Evolutionary conservation across 106 monocot species (phyloP), one percentile per base, ranked within the genome.

Genomic region (Dendrobium officinale): DNA sequence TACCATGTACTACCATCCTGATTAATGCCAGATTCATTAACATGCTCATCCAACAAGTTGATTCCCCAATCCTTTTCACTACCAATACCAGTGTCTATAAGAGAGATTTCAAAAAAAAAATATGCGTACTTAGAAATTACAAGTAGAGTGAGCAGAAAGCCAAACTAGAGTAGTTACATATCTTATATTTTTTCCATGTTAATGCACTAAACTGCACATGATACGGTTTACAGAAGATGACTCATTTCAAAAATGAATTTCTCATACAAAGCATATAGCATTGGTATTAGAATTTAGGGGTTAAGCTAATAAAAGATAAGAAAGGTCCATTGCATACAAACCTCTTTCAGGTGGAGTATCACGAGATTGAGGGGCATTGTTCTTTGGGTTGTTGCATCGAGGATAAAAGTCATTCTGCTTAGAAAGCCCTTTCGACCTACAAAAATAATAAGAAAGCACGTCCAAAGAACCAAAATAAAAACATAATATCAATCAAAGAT

Each of bases 21-120:
- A 87, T 93, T 95, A 80, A 79, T 83, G 56, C 98, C 95, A 40
- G 89, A 90, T 77, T 99, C 95, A 29, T 84, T 93, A 55, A 95
- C 80, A 77, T 83, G 79, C 83, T 93, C 98, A 89, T 95, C 90
- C 51, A 91, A 45, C 77, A 99, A 73, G 86, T 90, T 95, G 84
- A 99, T 99, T 40, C 95, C 98, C 98, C 98, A 99, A 11, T 99
- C 98, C 84, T 95, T 99, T 84, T 99, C 98, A 92, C 92, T 99
- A 86, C 91, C 98, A 87, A 99, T 99, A 86, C 98, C 98, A 88
- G 95, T 99, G 87, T 99, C 98, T 99, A 91, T 77, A 85, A 83
- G 81, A 58, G 84, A 88, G 67, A 85, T 86, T 78, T 72, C 75
- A 87, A 88, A 88, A 78, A 37, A n/a, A 74, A 88, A 81, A 82